Evolutionary conservation across 2,329 filamentous ascomycete species (phyloP), one percentile per base, ranked within the genome.

Genomic region (Leptographium radiaticola): DNA sequence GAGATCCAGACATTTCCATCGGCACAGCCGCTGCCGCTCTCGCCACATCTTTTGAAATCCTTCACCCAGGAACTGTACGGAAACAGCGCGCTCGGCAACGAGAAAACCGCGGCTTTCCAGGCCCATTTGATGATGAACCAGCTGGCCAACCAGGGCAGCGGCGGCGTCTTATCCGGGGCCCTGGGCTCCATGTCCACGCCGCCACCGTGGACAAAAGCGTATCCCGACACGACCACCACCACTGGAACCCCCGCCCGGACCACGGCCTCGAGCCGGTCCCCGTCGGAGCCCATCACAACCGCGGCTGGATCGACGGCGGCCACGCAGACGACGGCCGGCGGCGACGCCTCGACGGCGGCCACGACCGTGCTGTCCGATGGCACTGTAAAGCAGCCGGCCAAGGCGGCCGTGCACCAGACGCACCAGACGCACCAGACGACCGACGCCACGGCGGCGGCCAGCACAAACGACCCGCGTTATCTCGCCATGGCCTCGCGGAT

Each of bases 401-500:
- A 50, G 13, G n/a, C 31, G 16, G 43, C 55, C 49, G 51, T 16
- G 13, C 43, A 45, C 12, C 43, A 45, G 25, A 7, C 36, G 20
- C n/a, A n/a, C n/a, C n/a, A n/a, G n/a, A n/a, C n/a, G 13, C 43
- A 45, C 12, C 43, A 45, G 25, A 7, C 36, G 20, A 47, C 46
- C 31, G 44, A 34, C 51, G 49, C 54, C 50, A 38, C 34, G 44
- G 49, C 52, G 16, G 9, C 50, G 49, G 34, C 49, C 44, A 55
- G 54, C 44, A 71, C 49, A 44, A 55, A 55, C 49, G 71, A 74
- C 54, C 70, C 71, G 5, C 69, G 68, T 55, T 70, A 73, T 56
- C 59, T 72, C 20, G 68, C 70, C 59, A 72, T 73, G 68, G 71
- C 70, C 34, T 71, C 71, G 13, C 70, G 71, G 53, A 74, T 75